These are phyloP conservation scores for Lactarius vividus DNA, from an alignment of 768 basidiomycete species.

Conservation along the genomic window DNA sequence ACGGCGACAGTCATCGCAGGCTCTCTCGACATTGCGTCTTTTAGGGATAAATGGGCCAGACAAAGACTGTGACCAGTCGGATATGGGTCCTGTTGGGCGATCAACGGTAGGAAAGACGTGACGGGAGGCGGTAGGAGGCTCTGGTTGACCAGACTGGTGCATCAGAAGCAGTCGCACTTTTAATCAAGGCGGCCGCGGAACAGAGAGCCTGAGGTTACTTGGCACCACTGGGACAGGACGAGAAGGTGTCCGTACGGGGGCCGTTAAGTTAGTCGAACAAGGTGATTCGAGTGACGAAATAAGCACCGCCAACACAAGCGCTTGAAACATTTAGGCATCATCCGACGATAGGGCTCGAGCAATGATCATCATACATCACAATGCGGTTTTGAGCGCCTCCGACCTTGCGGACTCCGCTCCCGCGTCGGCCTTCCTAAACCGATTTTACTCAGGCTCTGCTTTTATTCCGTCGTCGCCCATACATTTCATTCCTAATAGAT, in stretches of 20 bases:
- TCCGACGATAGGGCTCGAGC: slow-evolving; percentile 12
- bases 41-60: slow-evolving; percentile 30
- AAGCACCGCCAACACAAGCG: slow-evolving; percentile 11
- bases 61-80: slow-evolving; percentile 17
- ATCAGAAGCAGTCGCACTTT: slow-evolving; percentile 7
- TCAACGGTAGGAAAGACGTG: slow-evolving; percentile 1
- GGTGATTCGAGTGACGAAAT: slow-evolving; percentile 4
- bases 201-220: background rate
- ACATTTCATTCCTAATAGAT: background rate
- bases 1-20: slow-evolving; percentile 37
- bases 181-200: slow-evolving; percentile 20
- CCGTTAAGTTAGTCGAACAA: slow-evolving; percentile 18
- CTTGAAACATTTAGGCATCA: slow-evolving; percentile 8
- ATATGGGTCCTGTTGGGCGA: background rate
- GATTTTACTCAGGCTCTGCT: background rate
- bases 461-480: background rate
- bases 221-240: slow-evolving; percentile 7
- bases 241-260: slow-evolving; percentile 15
- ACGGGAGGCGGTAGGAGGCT: slow-evolving; percentile 15
- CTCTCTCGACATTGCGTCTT: slow-evolving; percentile 37
- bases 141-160: slow-evolving; percentile 13
- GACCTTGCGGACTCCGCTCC: background rate
- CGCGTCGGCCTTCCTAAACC: background rate
- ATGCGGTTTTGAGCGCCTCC: background rate
- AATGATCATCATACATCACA: slow-evolving; percentile 12